phyloP scores from a whole-genome alignment of 176 grass and related monocot species.

The Oryza punctata region DNA sequence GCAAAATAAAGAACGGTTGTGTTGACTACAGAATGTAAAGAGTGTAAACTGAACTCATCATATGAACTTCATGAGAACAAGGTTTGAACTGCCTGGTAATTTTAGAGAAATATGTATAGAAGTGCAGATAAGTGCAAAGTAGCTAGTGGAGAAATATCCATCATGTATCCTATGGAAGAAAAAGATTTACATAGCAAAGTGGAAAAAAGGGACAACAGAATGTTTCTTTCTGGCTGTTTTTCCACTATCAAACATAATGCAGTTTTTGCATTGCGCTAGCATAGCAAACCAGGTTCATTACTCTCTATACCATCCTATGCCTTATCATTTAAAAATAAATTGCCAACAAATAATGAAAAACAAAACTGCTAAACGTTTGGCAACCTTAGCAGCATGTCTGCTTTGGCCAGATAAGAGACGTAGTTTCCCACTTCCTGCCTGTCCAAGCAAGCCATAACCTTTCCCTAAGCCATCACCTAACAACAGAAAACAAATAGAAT shows the following conservation, averaged over 20 bases:
- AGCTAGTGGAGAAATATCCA: background rate
- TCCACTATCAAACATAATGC: slow-evolving; percentile 41
- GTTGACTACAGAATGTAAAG: background rate
- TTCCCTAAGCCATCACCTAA: slow-evolving; percentile 85
- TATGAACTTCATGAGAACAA: background rate
- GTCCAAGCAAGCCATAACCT: slow-evolving; percentile 81
- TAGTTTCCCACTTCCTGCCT: slow-evolving; percentile 85
- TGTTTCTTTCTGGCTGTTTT: slow-evolving; percentile 49
- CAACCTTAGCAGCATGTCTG: slow-evolving; percentile 55
- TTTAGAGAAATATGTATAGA: background rate
- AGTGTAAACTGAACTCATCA: background rate
- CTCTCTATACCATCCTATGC: background rate
- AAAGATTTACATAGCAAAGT: background rate
- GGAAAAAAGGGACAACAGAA: background rate
- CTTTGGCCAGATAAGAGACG: slow-evolving; percentile 59
- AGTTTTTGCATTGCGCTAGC: slow-evolving; percentile 48
- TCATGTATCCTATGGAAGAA: background rate
- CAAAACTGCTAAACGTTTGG: slow-evolving; percentile 54
- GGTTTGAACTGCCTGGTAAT: background rate
- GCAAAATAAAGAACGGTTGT: background rate
- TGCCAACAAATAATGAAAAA: background rate
- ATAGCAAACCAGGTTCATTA: slow-evolving; percentile 48
- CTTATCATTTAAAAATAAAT: background rate
- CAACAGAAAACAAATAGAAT: background rate
- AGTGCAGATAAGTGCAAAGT: background rate